Evolutionary conservation across 345 rosid species (phyloP), one percentile per base, ranked within the genome.

Genomic region (Populus deltoides): DNA sequence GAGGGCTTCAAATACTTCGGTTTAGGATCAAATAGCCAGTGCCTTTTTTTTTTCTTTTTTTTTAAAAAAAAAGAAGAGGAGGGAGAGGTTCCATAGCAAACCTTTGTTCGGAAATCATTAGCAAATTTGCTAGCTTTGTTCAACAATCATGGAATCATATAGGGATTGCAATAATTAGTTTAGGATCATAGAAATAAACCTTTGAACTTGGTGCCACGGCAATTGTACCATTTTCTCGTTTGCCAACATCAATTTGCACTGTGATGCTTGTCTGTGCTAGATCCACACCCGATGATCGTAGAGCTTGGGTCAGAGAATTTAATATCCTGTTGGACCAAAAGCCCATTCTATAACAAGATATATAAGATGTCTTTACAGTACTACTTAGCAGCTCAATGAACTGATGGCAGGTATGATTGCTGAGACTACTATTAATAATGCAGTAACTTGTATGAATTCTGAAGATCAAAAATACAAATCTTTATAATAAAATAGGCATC

Each of bases 241-340:
- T 93, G 66, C 87, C 80, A 39, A 91, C 90, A 82, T 86, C 90
- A 80, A 93, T 81, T 77, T 90, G 86, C 79, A 93, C 97, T 20
- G 90, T 85, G 79, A 93, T 85, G 81, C 66, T 84, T 51, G 97
- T 82, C 79, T 85, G 90, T 36, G 93, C 84, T 80, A 92, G 65
- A 75, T 93, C 89, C 83, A 93, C 92, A 62, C 94, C 93, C 4
- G 92, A 88, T 39, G 91, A 88, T 69, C 74, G 90, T 78, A 93
- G 85, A 35, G 87, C 88, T 81, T 86, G 86, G 57, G 89, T 90
- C 84, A 93, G 77, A 61, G 78, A 81, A 67, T 83, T 77, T 79
- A 85, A 80, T 75, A 93, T 70, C 91, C 98, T 92, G 90, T 69
- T 73, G 41, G 41, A 80, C 45, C 69, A 80, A 25, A 22, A 33